Base-by-base conservation (phyloP, 2,329 filamentous ascomycete species). In the Hortaea werneckii region DNA sequence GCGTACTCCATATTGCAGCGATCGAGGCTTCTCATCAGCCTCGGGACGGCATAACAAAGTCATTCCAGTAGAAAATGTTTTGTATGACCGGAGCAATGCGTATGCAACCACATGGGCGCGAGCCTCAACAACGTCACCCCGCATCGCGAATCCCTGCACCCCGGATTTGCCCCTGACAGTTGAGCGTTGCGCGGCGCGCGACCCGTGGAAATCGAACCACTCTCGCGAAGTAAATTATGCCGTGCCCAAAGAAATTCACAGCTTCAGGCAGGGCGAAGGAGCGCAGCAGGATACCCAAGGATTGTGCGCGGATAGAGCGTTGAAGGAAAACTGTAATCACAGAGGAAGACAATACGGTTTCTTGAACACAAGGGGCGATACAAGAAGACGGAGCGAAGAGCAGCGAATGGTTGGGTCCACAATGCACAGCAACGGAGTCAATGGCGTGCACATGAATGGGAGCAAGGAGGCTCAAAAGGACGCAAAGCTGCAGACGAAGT, bases 281-380 rank as follows among this genome's bases (percentile, higher is more conserved):
- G 32, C 8, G n/a, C 9, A 35, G 32, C 8, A 35, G 9, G 32
- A 35, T 9, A n/a, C 8, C 9, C 32, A 35, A n/a, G 32, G 32
- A 35, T n/a, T 35, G 32, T 9, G 32, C n/a, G n/a, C 32, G 32
- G 32, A n/a, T 35, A n/a, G 50, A 51, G 38, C 40, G 32, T 32
- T 38, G 6, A 43, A 38, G 11, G 42, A 29, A 34, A 26, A 12
- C n/a, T 42, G 41, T 20, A 20, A 20, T 20, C 20, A 20, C 2
- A 20, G 20, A 20, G 20, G 20, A 20, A 2, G 20, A 20, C 20
- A 20, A 20, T 20, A 20, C 20, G 20, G 4, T 20, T 20, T 20
- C 20, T n/a, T 35, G 32, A 35, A 35, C 32, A n/a, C 9, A 35
- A 35, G 9, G 32, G n/a, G 32, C n/a, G 32, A 9, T 9, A 35